Evolutionary conservation across 257 asterid genomes (phyloP).

Genomic region (Rhazya stricta): DNA sequence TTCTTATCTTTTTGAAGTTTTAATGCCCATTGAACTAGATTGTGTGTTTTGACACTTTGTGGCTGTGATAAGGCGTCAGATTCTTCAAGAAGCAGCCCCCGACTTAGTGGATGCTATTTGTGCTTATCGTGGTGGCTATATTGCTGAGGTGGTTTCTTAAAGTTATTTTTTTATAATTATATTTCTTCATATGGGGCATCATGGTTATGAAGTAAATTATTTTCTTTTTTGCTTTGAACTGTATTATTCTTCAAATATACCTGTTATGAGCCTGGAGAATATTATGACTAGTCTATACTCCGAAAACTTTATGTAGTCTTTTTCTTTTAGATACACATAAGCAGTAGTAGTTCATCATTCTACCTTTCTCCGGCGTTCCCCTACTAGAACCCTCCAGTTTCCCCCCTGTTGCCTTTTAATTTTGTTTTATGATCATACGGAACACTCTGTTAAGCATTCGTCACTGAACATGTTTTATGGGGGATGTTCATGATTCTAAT

Average conservation of each 20-base stretch:
- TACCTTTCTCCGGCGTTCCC: not conserved
- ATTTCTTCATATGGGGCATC: not conserved
- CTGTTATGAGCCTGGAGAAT: not conserved
- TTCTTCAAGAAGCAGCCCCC: conserved; percentile 75
- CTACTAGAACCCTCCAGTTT: not conserved
- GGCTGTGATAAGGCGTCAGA: conserved; percentile 61
- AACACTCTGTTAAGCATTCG: not conserved
- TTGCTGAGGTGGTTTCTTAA: conserved; percentile 68
- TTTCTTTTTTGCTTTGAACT: not conserved
- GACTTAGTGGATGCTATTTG: conserved; percentile 53
- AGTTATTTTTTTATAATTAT: conserved; percentile 11
- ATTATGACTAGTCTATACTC: not conserved
- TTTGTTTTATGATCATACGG: not conserved
- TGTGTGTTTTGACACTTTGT: conserved; percentile 19
- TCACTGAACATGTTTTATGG: not conserved
- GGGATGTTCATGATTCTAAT: not conserved
- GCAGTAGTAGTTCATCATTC: not conserved
- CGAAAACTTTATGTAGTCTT: not conserved
- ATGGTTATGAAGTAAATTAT: not conserved
- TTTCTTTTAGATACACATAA: not conserved
- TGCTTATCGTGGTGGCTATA: conserved; percentile 86
- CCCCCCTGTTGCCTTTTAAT: not conserved
- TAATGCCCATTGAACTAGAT: conserved; percentile 22
- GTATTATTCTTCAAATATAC: not conserved
- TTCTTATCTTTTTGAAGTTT: conserved; percentile 11